Base-by-base conservation (phyloP, 805 yeast species). In the Kodamaea lidongshanica region DNA sequence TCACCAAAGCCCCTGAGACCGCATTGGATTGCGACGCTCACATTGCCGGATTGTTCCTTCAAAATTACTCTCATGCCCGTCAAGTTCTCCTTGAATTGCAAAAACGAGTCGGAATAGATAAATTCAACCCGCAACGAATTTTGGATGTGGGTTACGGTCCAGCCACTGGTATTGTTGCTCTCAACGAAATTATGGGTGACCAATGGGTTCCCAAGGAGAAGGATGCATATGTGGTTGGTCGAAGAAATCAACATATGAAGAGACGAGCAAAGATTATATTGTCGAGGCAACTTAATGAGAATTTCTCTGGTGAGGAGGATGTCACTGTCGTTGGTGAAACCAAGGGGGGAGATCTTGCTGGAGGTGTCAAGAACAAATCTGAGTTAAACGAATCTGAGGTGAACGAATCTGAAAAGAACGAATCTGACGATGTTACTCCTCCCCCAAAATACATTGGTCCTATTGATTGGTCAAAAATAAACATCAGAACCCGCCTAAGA, bases 141-240 rank as follows among this genome's bases (percentile, higher is more conserved):
- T 61, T 92, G 28, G 94, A 85, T 46, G 72, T 85, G 9, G 89
- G 95, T 0, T 77, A 70, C 48, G 97, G 98, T 0, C 97, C 98
- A 1, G 89, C 86, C 2, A 79, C 94, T 0, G 96, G 96, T 2
- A 76, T 92, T 64, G 58, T 88, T 10, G 97, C 94, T 0, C 61
- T 87, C 30, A 85, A 88, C 48, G 95, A 87, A 45, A 45, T 88
- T 1, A 74, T 85, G 76, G 87, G 83, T 0, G 67, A 67, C 3
- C 68, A 68, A 0, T 81, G 72, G 58, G 51, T 56, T 12, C 86
- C 94, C 0, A 58, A 58, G 12, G 59, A 61, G 9, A 84, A 84
- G 44, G 86, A 84, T 22, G 77, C 83, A 0, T 82, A 79, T 14
- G 69, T 88, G 11, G 62, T 78, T 12, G 92, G 95, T 1, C 56